Conservation (phyloP, 1,139 yeast species). For the Groenewaldozyma sp. region DNA sequence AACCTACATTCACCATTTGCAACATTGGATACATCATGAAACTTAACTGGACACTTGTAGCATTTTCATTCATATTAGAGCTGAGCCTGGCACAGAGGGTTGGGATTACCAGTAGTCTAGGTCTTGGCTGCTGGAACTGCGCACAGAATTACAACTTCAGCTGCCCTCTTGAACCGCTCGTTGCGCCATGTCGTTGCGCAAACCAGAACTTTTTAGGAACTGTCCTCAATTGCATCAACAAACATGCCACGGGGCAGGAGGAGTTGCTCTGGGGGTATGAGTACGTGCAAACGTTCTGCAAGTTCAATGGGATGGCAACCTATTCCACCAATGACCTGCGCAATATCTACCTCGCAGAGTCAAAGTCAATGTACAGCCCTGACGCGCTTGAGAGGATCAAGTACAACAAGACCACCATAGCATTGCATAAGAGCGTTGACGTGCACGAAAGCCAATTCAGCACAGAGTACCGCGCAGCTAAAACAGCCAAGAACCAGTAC, state of each 20-base stretch:
- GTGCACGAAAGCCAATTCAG: conserved; percentile 10
- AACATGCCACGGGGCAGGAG: conserved; percentile 14
- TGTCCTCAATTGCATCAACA: conserved; percentile 17
- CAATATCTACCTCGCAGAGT: conserved; percentile 10
- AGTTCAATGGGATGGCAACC: conserved; percentile 12
- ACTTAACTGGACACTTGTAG: no score
- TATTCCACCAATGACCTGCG: conserved; percentile 12
- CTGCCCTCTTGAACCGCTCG: conserved; percentile 11
- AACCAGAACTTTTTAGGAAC: conserved; percentile 18
- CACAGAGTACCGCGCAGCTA: conserved; percentile 14
- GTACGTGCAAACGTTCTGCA: conserved; percentile 16
- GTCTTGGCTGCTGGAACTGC: conserved; percentile 21
- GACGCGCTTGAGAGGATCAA: conserved; percentile 2
- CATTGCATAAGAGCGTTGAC: conserved; percentile 12
- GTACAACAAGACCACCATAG: conserved; percentile 1
- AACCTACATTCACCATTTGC: no score
- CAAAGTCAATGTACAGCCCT: conserved; percentile 10
- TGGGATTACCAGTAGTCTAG: conserved; percentile 18
- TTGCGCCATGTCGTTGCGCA: conserved; percentile 15
- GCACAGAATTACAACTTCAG: conserved; percentile 18
- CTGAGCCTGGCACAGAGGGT: conserved; percentile 11
- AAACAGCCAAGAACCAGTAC: conserved; percentile 16
- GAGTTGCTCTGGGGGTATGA: conserved; percentile 15
- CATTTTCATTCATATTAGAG: no score
- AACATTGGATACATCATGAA: no score